Evolutionary conservation across 495 filamentous ascomycete genomes (phyloP), one percentile per base, ranked within the genome.

Genomic region (Neurospora tetraspora): DNA sequence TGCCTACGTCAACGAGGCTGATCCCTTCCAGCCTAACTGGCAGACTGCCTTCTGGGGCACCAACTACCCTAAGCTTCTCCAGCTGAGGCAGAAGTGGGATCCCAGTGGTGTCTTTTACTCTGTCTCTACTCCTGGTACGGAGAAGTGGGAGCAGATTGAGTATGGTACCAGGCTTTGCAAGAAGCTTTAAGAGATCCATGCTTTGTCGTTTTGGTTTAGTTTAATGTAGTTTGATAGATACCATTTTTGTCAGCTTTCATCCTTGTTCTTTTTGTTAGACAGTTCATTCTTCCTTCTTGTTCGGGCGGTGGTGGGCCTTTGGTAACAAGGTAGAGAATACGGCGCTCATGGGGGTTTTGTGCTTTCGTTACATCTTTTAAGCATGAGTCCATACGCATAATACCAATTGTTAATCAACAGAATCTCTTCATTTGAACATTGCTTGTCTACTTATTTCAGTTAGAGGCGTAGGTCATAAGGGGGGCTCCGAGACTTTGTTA

Each of bases 11-110:
- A 86, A 83, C 42, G 84, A 84, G 83, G 85, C 82, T 27, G 85
- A 90, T 74, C 83, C 86, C 14, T 80, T 83, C 71, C 84, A 90
- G 74, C 83, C 85, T 0, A 74, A 91, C 75, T 91, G 82, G 80
- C 83, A 90, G 75, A 47, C 79, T 23, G 79, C 78, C 11, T 90
- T 90, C 73, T 91, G 86, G 77, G 88, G 89, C 3, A 72, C 76
- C 7, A 84, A 85, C 68, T 89, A 88, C 70, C 73, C 76, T 0
- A 77, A 76, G 9, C 77, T 90, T 68, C 73, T 85, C 3, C 71
- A 83, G 43, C 74, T 89, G 43, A 86, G 89, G 75, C 77, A 86
- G 80, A 85, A 84, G 72, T 89, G 85, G 79, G 89, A 91, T 78
- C 89, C 88, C 0, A 74, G 78, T 5, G 82, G 83, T 7, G 78